Evolutionary conservation across 2,329 filamentous ascomycete species (phyloP).

Genomic region (Botryotinia calthae): DNA sequence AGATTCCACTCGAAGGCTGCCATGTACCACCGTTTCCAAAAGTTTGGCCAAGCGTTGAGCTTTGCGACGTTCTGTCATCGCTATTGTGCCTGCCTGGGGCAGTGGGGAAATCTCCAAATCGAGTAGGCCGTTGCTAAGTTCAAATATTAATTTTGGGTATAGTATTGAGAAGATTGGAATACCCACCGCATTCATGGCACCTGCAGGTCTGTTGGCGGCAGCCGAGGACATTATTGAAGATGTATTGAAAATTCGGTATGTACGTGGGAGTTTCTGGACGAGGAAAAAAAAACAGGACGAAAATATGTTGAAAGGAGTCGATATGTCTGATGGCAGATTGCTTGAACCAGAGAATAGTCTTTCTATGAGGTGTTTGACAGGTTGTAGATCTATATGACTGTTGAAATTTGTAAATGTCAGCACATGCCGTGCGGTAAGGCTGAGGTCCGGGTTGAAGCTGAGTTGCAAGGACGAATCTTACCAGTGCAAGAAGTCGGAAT

Average conservation of each 20-base stretch:
- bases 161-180: conserved; percentile 36
- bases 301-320: conserved; percentile 28
- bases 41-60: conserved; percentile 42
- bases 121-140: conserved; percentile 35
- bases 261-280: conserved; percentile 22
- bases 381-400: conserved; percentile 40
- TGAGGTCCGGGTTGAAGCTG: conserved; percentile 34
- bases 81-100: conserved; percentile 33
- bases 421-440: conserved; percentile 37
- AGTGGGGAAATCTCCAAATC: conserved; percentile 43
- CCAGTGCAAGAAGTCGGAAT: conserved; percentile 34
- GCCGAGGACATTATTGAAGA: conserved; percentile 39
- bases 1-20: conserved; percentile 47
- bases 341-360: conserved; percentile 31
- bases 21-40: conserved; percentile 44
- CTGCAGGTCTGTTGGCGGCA: conserved; percentile 38
- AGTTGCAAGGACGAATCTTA: conserved; percentile 31
- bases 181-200: conserved; percentile 44
- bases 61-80: conserved; percentile 41
- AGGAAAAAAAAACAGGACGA: conserved; percentile 23
- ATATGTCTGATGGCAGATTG: conserved; percentile 26
- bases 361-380: conserved; percentile 37
- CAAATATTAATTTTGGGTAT: conserved; percentile 29
- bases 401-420: conserved; percentile 35
- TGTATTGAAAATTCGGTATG: conserved; percentile 37